Conservation (phyloP, 352 stramenopile species). For the Phytophthora litchii region DNA sequence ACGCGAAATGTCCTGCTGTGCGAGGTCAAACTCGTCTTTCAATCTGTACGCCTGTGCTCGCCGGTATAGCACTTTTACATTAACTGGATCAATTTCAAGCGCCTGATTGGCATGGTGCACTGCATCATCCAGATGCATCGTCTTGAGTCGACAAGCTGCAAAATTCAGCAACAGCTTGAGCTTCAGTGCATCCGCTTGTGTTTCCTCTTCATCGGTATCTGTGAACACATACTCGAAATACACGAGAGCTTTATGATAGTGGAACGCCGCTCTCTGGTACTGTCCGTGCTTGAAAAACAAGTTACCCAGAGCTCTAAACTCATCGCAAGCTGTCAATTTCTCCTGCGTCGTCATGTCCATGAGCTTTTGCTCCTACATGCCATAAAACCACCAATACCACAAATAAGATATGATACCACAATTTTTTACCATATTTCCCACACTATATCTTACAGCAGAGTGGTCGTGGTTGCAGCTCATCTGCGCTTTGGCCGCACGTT, state of each 20-base stretch:
- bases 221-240: constrained; percentile 91
- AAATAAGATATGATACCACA: constrained; percentile 14
- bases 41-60: constrained; percentile 67
- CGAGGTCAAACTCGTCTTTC: constrained; percentile 73
- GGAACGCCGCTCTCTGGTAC: constrained; percentile 78
- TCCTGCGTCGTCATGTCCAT: constrained; percentile 83
- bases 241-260: constrained; percentile 84
- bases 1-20: constrained; percentile 49
- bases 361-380: constrained; percentile 70
- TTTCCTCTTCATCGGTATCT: constrained; percentile 63
- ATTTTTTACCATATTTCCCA: not conserved
- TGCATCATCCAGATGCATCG: constrained; percentile 71
- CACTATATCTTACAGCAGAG: constrained; percentile 50
- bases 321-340: constrained; percentile 70
- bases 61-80: constrained; percentile 74
- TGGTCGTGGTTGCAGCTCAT: constrained; percentile 86
- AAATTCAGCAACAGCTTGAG: constrained; percentile 79
- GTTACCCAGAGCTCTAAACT: constrained; percentile 74
- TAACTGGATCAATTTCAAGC: constrained; percentile 56
- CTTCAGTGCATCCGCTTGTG: constrained; percentile 53
- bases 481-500: constrained; percentile 50
- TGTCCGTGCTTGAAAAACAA: constrained; percentile 81
- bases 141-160: constrained; percentile 74
- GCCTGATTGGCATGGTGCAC: constrained; percentile 67
- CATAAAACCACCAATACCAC: constrained; percentile 1